These are phyloP conservation scores for Colletotrichum sp. DNA, from an alignment of 2,329 filamentous ascomycete genomes.

Conservation along the genomic window DNA sequence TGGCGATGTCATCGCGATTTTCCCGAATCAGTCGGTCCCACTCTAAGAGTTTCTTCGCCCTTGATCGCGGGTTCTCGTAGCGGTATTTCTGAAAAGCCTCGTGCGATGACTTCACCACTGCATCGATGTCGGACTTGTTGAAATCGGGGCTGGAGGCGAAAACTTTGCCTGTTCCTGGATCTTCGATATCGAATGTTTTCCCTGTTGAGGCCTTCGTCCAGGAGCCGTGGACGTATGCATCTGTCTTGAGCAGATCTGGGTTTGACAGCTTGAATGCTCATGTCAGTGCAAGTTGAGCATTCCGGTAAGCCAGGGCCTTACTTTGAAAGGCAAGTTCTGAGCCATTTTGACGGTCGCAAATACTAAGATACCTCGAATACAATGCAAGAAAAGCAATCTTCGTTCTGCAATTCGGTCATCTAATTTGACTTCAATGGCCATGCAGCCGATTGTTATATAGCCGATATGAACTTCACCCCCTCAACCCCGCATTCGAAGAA, in stretches of 20 bases:
- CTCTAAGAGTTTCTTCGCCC: slow-evolving; percentile 37
- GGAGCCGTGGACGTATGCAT: slow-evolving; percentile 54
- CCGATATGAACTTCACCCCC: neutral
- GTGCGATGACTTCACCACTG: slow-evolving; percentile 39
- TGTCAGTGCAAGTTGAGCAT: neutral
- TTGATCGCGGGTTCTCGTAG: slow-evolving; percentile 39
- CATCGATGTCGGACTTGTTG: slow-evolving; percentile 41
- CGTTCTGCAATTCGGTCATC: neutral
- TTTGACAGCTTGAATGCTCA: slow-evolving; percentile 42
- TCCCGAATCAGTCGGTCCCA: slow-evolving; percentile 42
- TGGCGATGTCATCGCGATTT: slow-evolving; percentile 41
- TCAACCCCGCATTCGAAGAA: neutral
- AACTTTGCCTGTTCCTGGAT: slow-evolving; percentile 54
- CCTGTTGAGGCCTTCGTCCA: slow-evolving; percentile 51
- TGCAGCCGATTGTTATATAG: neutral
- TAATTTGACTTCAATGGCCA: neutral
- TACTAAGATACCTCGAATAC: no score
- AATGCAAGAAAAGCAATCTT: no score
- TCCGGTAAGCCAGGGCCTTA: neutral
- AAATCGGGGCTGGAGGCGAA: slow-evolving; percentile 58
- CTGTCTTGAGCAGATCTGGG: slow-evolving; percentile 49
- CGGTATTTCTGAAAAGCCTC: slow-evolving; percentile 41
- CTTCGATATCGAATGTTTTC: slow-evolving; percentile 55
- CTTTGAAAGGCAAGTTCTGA: neutral
- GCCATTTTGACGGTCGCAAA: neutral